Conservation (phyloP, 2,329 filamentous ascomycete species). For the Penicillium sp. region DNA sequence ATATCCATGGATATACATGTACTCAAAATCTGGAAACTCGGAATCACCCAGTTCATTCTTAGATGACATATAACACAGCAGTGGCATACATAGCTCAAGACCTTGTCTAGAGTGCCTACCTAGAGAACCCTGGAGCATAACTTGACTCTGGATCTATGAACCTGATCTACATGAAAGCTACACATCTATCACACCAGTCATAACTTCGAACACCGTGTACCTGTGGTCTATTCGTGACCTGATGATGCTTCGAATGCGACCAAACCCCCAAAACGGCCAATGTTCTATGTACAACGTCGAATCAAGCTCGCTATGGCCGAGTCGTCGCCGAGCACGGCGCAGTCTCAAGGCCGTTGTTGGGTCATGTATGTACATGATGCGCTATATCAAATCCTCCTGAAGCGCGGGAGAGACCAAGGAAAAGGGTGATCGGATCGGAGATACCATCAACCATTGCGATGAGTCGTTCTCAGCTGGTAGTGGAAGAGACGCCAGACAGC, state of each 20-base stretch:
- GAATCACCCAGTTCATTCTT: no score
- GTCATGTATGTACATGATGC: conserved; percentile 16
- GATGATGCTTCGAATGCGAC: background rate
- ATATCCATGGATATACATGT: no score
- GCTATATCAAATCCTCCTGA: conserved; percentile 5
- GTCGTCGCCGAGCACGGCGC: background rate
- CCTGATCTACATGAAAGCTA: no score
- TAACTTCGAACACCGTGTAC: background rate
- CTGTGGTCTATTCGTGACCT: background rate
- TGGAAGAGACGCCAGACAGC: conserved; percentile 56
- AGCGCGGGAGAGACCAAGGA: background rate
- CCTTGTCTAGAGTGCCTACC: no score
- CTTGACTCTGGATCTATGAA: no score
- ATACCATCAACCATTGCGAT: background rate
- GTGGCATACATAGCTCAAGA: no score
- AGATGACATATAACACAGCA: no score
- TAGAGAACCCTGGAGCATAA: no score
- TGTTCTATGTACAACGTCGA: background rate
- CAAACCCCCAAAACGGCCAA: background rate
- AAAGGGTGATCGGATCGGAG: background rate
- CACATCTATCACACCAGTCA: no score
- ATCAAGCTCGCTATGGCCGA: background rate
- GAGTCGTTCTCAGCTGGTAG: conserved; percentile 45
- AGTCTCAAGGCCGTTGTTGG: background rate
- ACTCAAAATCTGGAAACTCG: no score